Conservation (phyloP, 169 alveolate species). For the Eimeria maxima region DNA sequence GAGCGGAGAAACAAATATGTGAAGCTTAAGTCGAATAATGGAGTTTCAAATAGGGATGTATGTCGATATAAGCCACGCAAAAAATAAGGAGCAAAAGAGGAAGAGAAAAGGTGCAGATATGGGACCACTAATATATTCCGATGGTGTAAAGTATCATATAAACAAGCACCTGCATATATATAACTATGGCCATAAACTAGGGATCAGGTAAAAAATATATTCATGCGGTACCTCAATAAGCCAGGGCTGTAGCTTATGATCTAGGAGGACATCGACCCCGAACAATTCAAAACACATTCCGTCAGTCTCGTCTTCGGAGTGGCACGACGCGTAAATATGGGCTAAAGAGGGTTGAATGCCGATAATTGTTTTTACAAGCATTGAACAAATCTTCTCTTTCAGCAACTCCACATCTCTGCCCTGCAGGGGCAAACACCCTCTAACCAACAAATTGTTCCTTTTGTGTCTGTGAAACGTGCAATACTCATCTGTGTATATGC, state of each 20-base stretch:
- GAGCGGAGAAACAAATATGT: background rate
- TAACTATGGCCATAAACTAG: background rate
- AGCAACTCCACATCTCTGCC: conserved; percentile 87
- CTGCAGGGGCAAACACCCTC: conserved; percentile 8
- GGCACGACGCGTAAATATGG: conserved; percentile 91
- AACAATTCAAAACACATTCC: conserved; percentile 93
- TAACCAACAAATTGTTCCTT: background rate
- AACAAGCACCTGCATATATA: background rate
- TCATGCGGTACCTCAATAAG: conserved; percentile 85
- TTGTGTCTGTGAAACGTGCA: no score
- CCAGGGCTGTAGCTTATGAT: conserved; percentile 90
- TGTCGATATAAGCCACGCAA: background rate
- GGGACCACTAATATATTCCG: no score
- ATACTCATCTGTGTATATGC: no score
- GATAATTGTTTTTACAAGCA: conserved; percentile 92
- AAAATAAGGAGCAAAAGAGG: background rate
- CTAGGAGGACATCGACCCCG: conserved; percentile 92
- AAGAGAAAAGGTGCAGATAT: no score
- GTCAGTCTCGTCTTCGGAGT: conserved; percentile 91
- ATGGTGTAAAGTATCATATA: background rate
- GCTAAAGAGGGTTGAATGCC: conserved; percentile 91
- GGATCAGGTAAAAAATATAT: background rate
- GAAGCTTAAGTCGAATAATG: background rate
- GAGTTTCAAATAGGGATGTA: background rate
- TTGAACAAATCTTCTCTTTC: conserved; percentile 86